Conservation (phyloP, 2,329 filamentous ascomycete species). For the Sarocladium kiliense region DNA sequence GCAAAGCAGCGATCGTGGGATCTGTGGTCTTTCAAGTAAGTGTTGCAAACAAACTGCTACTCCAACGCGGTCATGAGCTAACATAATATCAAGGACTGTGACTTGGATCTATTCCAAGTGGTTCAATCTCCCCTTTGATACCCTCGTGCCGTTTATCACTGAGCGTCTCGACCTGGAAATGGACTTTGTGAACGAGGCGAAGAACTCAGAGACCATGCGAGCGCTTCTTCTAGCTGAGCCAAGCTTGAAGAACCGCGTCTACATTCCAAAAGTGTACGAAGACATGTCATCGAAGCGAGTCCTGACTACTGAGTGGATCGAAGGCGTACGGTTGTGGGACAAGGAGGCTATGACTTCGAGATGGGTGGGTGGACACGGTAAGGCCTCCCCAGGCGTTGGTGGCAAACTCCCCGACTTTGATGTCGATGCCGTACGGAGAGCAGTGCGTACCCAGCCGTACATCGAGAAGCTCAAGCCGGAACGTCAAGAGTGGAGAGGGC, state of each 20-base stretch:
- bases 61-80: slow-evolving; percentile 9
- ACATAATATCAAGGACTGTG: slow-evolving; percentile 54
- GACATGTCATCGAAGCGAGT: slow-evolving; percentile 79
- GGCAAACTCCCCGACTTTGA: slow-evolving; percentile 55
- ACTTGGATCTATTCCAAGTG: slow-evolving; percentile 76
- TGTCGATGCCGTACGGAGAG: slow-evolving; percentile 36
- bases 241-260: slow-evolving; percentile 72
- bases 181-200: slow-evolving; percentile 87
- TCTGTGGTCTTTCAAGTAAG: slow-evolving; percentile 86
- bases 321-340: slow-evolving; percentile 89
- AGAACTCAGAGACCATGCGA: slow-evolving; percentile 83
- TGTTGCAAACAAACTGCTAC: slow-evolving; percentile 9
- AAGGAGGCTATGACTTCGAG: slow-evolving; percentile 71
- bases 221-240: slow-evolving; percentile 70
- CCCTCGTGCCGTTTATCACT: slow-evolving; percentile 84
- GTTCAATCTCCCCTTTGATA: slow-evolving; percentile 92
- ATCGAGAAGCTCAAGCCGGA: slow-evolving; percentile 70
- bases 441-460: slow-evolving; percentile 46
- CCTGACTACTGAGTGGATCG: slow-evolving; percentile 96
- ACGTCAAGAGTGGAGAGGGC: slow-evolving; percentile 72
- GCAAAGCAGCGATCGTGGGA: slow-evolving; percentile 88
- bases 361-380: slow-evolving; percentile 74
- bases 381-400: slow-evolving; percentile 74
- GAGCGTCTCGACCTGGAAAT: slow-evolving; percentile 91
- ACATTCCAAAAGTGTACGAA: slow-evolving; percentile 78